Conservation (phyloP, 2,329 filamentous ascomycete genomes). For the Calonectria pseudoreteaudii region DNA sequence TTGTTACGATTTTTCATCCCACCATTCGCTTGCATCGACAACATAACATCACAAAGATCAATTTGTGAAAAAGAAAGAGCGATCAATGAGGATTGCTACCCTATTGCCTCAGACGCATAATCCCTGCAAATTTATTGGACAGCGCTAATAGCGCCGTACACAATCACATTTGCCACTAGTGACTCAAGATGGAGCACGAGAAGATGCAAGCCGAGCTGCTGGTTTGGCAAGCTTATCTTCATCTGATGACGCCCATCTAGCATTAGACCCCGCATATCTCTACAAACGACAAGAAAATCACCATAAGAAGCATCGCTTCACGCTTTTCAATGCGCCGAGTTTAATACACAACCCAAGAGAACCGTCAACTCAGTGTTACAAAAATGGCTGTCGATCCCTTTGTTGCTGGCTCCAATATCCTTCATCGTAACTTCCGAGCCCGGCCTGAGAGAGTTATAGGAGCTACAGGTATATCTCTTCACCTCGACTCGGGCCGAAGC, state of each 20-base stretch:
- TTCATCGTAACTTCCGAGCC: background rate
- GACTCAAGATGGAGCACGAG: background rate
- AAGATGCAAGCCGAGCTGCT: background rate
- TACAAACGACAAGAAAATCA: too few species aligned
- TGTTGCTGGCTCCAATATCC: background rate
- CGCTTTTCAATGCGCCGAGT: background rate
- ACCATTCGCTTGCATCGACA: too few species aligned
- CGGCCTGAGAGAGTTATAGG: slow-evolving; percentile 1
- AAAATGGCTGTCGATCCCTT: background rate
- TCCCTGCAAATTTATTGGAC: background rate
- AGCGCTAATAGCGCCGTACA: background rate
- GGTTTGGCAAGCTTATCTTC: background rate
- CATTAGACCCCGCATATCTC: background rate
- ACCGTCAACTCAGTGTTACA: too few species aligned
- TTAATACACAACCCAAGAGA: too few species aligned
- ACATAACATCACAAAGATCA: too few species aligned
- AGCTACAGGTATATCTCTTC: slow-evolving; percentile 1
- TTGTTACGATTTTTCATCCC: too few species aligned
- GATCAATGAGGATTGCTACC: background rate
- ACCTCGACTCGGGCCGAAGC: background rate
- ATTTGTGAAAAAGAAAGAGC: background rate
- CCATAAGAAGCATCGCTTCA: background rate
- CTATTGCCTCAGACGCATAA: background rate
- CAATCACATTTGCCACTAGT: background rate
- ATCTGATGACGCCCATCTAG: background rate